Evolutionary conservation across 768 basidiomycete genomes (phyloP), one percentile per base, ranked within the genome.

Genomic region (Cyclocybe aegerita): DNA sequence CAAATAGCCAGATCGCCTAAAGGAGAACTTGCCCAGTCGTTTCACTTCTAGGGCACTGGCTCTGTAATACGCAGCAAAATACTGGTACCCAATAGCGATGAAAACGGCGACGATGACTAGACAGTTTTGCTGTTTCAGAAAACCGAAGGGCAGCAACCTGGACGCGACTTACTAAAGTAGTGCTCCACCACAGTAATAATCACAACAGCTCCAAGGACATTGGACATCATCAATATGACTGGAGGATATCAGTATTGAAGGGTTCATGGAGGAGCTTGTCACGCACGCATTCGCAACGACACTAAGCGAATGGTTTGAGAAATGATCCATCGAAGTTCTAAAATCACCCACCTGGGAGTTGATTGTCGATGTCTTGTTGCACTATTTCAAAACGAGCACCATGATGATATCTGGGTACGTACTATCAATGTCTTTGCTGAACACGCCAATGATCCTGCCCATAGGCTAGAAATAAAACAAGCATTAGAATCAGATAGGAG

Each of bases 41-140:
- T 90, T 92, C 61, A 90, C 71, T 63, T 91, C 88, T 45, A 88
- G 71, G 0, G 88, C 83, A 53, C 85, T 84, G 3, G 78, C 75
- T 23, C 85, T 73, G 65, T 91, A 93, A 70, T 83, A 91, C 0
- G 71, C 69, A 2, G 83, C 82, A 49, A 84, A 82, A 61, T 86
- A 82, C 45, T 66, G 74, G 65, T 90, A 92, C 4, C 81, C 77
- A n/a, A 83, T 51, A 1, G 72, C 65, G 40, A 90, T 77, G 14
- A 75, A 69, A 32, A 78, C 57, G 0, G 74, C 81, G 0, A 76
- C 80, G 36, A 84, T 75, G 54, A 86, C 81, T 83, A 45, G 1
- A 40, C 29, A 9, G n/a, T 47, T 15, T 33, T 0, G 39, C n/a
- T 17, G 36, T 17, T 8, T 16, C 29, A 36, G 32, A n/a, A 29